These are phyloP conservation scores for Sporothrix sp. DNA, from an alignment of 2,329 filamentous ascomycete genomes.

Conservation along the genomic window DNA sequence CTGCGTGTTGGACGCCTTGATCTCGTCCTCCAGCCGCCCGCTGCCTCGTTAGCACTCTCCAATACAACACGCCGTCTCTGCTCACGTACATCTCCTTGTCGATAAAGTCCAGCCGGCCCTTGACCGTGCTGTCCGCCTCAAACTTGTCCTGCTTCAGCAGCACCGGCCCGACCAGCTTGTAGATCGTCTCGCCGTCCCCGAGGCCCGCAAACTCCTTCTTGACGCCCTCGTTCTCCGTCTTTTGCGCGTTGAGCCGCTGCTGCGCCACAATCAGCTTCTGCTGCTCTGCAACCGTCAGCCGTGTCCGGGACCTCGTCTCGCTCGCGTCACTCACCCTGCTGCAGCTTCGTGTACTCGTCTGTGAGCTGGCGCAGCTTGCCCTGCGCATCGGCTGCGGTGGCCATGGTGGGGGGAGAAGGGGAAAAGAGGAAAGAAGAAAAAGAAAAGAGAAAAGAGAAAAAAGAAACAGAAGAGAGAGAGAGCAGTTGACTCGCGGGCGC, in stretches of 20 bases:
- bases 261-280: conserved; percentile 65
- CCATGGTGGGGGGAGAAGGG: background rate
- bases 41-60: conserved; percentile 14
- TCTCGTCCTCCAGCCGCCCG: conserved; percentile 36
- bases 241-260: conserved; percentile 88
- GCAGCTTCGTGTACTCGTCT: conserved; percentile 78
- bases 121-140: conserved; percentile 84
- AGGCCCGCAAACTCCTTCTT: conserved; percentile 79
- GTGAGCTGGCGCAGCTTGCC: conserved; percentile 72
- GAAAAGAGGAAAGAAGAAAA: background rate
- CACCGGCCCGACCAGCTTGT: conserved; percentile 90
- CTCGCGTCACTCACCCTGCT: conserved; percentile 52
- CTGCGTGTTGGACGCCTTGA: conserved; percentile 46
- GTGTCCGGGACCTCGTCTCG: background rate
- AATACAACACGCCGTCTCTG: background rate
- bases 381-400: conserved; percentile 52
- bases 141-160: conserved; percentile 87
- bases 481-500: too few relatives aligned
- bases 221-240: conserved; percentile 84
- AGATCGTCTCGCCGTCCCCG: conserved; percentile 77
- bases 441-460: background rate
- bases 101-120: conserved; percentile 85
- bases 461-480: background rate
- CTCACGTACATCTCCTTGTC: conserved; percentile 70
- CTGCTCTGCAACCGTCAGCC: conserved; percentile 51